phyloP scores from a whole-genome alignment of 208 protist species.

The Trypanosoma grayi region DNA sequence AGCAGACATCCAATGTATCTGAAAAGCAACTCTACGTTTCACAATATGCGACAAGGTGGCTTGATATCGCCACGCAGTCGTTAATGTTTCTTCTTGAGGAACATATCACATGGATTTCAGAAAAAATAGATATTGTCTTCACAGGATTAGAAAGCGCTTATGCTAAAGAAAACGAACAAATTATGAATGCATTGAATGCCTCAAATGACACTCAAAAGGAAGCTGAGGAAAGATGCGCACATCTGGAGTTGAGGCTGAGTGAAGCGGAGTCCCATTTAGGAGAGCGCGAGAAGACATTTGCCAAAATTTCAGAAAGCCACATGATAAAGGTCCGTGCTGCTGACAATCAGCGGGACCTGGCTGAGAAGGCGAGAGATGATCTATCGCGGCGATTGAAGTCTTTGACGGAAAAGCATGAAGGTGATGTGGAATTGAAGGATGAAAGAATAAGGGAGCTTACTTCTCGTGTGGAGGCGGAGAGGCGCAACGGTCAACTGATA shows the following conservation, averaged over 20 bases:
- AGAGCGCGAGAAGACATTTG: constrained; percentile 3
- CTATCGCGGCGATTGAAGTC: constrained; percentile 8
- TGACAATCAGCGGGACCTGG: constrained; percentile 7
- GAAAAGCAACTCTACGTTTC: constrained; percentile 1
- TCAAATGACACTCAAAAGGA: background rate
- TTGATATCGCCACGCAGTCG: background rate
- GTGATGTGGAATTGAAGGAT: background rate
- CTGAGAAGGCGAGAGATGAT: constrained; percentile 8
- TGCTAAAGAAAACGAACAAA: background rate
- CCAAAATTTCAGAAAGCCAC: constrained; percentile 4
- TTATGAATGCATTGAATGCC: background rate
- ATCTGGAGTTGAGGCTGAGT: background rate
- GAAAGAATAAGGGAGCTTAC: constrained; percentile 16
- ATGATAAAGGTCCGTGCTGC: constrained; percentile 3
- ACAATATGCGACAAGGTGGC: background rate
- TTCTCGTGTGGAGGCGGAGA: constrained; percentile 22
- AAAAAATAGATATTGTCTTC: constrained; percentile 15
- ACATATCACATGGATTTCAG: constrained; percentile 4
- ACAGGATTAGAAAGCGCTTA: background rate
- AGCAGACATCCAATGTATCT: background rate
- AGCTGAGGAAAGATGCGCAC: constrained; percentile 4
- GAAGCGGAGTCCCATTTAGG: background rate
- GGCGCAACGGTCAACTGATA: constrained; percentile 1
- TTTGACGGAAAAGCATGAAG: constrained; percentile 2
- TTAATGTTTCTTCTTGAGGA: constrained; percentile 2